These are phyloP conservation scores for Arachnopeziza araneosa DNA, from an alignment of 2,329 filamentous ascomycete species.

Conservation along the genomic window DNA sequence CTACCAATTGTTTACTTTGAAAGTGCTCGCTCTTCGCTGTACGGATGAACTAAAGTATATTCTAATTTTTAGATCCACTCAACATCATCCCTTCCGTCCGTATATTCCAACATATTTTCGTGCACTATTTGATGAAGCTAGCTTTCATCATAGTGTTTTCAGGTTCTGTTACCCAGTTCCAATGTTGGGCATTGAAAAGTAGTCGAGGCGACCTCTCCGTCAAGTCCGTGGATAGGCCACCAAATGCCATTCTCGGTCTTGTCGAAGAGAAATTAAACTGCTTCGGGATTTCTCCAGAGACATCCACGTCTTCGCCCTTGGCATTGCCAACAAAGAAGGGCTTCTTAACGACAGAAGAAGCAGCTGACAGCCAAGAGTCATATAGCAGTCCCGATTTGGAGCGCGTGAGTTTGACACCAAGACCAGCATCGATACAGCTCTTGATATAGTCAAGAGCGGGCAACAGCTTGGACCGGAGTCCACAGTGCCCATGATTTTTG, in stretches of 20 bases:
- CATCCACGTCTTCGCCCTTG: slow-evolving; percentile 16
- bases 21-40: too few species aligned
- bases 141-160: slow-evolving; percentile 6
- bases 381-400: slow-evolving; percentile 21
- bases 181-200: slow-evolving; percentile 50
- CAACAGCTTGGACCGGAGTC: slow-evolving; percentile 58
- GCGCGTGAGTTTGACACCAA: slow-evolving; percentile 21
- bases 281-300: slow-evolving; percentile 9
- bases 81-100: not conserved
- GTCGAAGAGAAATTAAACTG: slow-evolving; percentile 40
- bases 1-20: too few species aligned
- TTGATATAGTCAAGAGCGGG: slow-evolving; percentile 62
- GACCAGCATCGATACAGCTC: slow-evolving; percentile 41
- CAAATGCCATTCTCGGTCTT: slow-evolving; percentile 45
- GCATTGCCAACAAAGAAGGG: slow-evolving; percentile 19
- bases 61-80: not conserved
- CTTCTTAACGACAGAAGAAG: slow-evolving; percentile 5
- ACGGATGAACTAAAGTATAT: not conserved
- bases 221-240: slow-evolving; percentile 44
- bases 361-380: slow-evolving; percentile 21
- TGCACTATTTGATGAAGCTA: not conserved
- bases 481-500: slow-evolving; percentile 67
- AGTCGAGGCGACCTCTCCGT: slow-evolving; percentile 37
- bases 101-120: not conserved
- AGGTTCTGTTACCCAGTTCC: slow-evolving; percentile 47